Conservation (phyloP, 2,329 filamentous ascomycete genomes). For the Ophiostoma perfectum region DNA sequence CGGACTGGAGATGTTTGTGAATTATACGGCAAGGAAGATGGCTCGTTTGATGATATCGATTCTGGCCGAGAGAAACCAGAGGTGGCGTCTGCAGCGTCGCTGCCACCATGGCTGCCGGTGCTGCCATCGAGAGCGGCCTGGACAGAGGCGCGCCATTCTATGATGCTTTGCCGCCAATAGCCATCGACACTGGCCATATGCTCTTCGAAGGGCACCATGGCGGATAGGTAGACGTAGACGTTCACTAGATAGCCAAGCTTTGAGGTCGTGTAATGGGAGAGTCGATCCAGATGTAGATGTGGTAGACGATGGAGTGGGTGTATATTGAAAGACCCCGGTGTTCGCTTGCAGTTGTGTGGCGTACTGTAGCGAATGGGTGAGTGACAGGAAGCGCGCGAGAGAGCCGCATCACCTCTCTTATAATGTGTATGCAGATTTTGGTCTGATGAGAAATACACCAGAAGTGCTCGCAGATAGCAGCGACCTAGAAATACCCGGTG, state of each 20-base stretch:
- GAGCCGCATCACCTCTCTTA: too few relatives aligned
- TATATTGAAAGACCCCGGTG: too few relatives aligned
- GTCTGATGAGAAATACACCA: too few relatives aligned
- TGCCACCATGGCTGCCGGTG: not conserved
- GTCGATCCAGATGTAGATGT: too few relatives aligned
- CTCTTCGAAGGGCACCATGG: not conserved
- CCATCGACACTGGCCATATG: not conserved
- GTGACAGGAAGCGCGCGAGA: too few relatives aligned
- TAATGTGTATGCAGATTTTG: too few relatives aligned
- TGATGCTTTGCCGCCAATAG: slow-evolving; percentile 5
- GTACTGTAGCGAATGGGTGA: too few relatives aligned
- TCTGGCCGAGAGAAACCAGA: not conserved
- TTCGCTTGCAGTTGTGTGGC: too few relatives aligned
- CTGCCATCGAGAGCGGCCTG: slow-evolving; percentile 6
- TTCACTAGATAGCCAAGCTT: not conserved
- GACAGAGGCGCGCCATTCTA: slow-evolving; percentile 17
- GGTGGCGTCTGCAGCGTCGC: not conserved
- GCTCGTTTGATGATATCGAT: not conserved
- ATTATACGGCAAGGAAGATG: not conserved
- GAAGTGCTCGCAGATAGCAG: too few relatives aligned
- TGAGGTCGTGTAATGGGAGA: too few relatives aligned
- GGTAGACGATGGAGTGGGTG: too few relatives aligned
- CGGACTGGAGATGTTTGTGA: not conserved
- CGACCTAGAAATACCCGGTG: too few relatives aligned
- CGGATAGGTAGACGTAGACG: not conserved